Percentiles rank a stretch among this genome's conserved stretches.
phyloP scores from a whole-genome alignment of 179 eudicot species.

The Silene coronaria region DNA sequence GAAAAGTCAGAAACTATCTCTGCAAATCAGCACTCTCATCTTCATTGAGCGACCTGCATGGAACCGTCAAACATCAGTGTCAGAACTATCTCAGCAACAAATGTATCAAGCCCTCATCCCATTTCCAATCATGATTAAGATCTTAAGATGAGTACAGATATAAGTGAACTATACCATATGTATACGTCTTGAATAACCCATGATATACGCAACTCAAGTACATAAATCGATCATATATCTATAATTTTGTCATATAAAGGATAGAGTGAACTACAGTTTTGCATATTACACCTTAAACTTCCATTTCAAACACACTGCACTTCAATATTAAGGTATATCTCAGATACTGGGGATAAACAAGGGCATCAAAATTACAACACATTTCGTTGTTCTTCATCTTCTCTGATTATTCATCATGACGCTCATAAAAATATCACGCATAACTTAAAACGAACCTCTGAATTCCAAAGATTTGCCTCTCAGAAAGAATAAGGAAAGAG shows the following conservation, averaged over 20 bases:
- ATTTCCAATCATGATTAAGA: not conserved
- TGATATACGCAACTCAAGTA: too few species aligned
- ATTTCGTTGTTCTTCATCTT: too few species aligned
- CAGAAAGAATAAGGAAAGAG: too few species aligned
- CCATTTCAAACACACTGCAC: not conserved
- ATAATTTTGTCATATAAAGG: not conserved
- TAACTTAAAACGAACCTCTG: too few species aligned
- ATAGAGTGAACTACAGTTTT: not conserved
- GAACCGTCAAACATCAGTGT: conserved; percentile 1
- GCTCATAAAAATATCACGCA: too few species aligned
- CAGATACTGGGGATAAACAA: too few species aligned
- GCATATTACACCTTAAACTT: not conserved
- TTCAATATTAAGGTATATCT: too few species aligned
- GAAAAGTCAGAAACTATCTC: not conserved
- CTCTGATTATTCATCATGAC: too few species aligned
- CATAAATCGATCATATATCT: not conserved
- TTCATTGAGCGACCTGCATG: conserved; percentile 23
- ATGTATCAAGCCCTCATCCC: not conserved
- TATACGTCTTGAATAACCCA: not conserved
- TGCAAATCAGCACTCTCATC: not conserved
- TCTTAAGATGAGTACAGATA: not conserved
- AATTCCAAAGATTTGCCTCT: too few species aligned
- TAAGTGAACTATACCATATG: not conserved
- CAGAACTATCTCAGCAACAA: not conserved
- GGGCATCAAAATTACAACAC: too few species aligned